phyloP scores from a whole-genome alignment of 768 basidiomycete genomes.

The Cystofilobasidium bisporidii region DNA sequence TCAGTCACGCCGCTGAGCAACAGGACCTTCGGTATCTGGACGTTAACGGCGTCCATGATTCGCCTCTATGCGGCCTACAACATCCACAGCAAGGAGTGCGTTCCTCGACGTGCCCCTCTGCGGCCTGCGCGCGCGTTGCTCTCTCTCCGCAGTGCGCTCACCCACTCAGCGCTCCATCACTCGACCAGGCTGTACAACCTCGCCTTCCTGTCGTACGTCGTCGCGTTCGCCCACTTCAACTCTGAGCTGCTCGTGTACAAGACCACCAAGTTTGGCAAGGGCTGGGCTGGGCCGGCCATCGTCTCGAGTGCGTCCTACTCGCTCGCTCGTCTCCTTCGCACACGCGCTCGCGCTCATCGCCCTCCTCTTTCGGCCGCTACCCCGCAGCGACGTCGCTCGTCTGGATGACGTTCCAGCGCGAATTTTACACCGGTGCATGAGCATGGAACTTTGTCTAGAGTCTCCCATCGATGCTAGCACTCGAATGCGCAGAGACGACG shows the following conservation, averaged over 20 bases:
- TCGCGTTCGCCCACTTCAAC: conserved; percentile 81
- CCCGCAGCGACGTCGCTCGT: conserved; percentile 54
- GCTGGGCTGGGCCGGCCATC: conserved; percentile 62
- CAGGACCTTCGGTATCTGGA: conserved; percentile 86
- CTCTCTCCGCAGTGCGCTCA: too few species aligned
- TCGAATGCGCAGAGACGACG: too few species aligned
- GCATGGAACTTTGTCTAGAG: too few species aligned
- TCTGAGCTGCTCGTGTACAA: conserved; percentile 77
- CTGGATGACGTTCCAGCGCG: conserved; percentile 80
- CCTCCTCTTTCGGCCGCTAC: background rate
- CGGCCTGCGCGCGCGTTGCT: too few species aligned
- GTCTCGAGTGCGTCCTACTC: conserved; percentile 63
- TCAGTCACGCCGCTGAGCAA: conserved; percentile 78
- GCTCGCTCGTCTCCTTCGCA: too few species aligned
- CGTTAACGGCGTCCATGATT: conserved; percentile 69
- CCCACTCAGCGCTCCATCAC: too few species aligned
- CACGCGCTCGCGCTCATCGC: background rate
- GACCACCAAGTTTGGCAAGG: conserved; percentile 54
- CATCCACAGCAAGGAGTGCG: conserved; percentile 69
- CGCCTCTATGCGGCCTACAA: conserved; percentile 83
- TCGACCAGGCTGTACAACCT: conserved; percentile 80
- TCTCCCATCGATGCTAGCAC: too few species aligned
- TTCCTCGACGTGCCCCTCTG: conserved; percentile 20
- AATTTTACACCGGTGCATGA: conserved; percentile 49
- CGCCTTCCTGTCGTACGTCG: conserved; percentile 73